phyloP scores from a whole-genome alignment of 176 grass and related monocot genomes.

The Themeda triandra region DNA sequence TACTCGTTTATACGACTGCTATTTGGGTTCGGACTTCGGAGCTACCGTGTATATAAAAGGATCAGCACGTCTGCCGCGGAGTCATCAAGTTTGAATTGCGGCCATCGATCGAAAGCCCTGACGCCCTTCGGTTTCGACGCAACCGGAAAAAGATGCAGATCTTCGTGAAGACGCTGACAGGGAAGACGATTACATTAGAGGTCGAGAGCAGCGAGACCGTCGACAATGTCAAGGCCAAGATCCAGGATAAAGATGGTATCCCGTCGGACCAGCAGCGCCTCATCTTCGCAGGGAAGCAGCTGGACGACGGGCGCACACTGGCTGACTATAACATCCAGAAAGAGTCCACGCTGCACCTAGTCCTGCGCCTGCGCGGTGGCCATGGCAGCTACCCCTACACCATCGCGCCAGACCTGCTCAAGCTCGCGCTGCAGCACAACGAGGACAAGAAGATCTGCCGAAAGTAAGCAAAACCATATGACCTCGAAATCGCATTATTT shows the following conservation, averaged over 20 bases:
- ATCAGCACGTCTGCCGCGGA: too few relatives aligned
- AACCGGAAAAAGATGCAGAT: conserved; percentile 45
- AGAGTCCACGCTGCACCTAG: conserved; percentile 56
- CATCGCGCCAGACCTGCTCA: too few relatives aligned
- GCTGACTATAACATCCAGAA: conserved; percentile 89
- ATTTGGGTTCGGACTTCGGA: too few relatives aligned
- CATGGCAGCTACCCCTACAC: too few relatives aligned
- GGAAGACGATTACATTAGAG: conserved; percentile 93
- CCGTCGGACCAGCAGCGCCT: conserved; percentile 89
- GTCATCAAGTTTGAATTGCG: too few relatives aligned
- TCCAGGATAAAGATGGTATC: conserved; percentile 69
- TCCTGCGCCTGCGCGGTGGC: not conserved
- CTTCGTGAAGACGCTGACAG: conserved; percentile 81
- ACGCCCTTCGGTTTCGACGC: not conserved
- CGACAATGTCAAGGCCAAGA: conserved; percentile 92
- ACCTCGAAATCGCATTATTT: too few relatives aligned
- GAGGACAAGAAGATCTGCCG: too few relatives aligned
- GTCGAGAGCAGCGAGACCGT: conserved; percentile 94
- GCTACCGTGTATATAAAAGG: too few relatives aligned
- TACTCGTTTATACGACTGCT: too few relatives aligned
- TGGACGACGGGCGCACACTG: conserved; percentile 68
- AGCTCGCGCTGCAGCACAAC: too few relatives aligned
- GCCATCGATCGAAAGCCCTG: too few relatives aligned
- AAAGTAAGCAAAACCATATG: too few relatives aligned
- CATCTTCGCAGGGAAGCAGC: conserved; percentile 90